A percentile compares a stretch with the other conserved stretches of the same genome.
Evolutionary conservation across 176 grass and related monocot genomes (phyloP).

Genomic region (Carex kokanica): DNA sequence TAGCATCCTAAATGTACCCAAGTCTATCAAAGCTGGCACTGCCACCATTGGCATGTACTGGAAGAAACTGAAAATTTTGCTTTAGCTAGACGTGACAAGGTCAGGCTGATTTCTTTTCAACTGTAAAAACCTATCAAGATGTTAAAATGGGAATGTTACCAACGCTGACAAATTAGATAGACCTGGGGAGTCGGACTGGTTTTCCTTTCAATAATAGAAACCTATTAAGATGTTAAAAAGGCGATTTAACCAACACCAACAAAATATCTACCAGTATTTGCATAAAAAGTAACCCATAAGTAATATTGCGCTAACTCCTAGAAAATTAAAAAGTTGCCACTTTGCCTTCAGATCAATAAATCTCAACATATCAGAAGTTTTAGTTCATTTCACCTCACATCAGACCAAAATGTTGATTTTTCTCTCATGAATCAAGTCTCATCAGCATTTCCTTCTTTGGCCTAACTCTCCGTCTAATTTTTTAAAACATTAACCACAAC

Average conservation of each 20-base stretch:
- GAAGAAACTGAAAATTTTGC: neutral
- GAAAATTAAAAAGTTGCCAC: neutral
- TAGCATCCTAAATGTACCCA: neutral
- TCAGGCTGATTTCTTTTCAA: neutral
- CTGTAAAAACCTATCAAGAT: neutral
- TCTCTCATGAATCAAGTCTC: neutral
- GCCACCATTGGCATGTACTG: neutral
- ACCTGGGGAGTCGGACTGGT: too few species aligned
- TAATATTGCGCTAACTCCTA: neutral
- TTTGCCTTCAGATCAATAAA: neutral
- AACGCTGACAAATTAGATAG: neutral
- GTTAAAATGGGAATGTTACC: neutral
- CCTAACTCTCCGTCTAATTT: neutral
- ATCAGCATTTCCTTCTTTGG: neutral
- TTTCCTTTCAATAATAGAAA: too few species aligned
- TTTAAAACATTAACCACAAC: neutral
- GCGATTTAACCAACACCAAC: too few species aligned
- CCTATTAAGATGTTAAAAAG: too few species aligned
- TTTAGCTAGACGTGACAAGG: neutral
- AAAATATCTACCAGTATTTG: neutral
- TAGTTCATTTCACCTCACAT: neutral
- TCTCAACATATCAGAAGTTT: neutral
- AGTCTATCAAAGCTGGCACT: neutral
- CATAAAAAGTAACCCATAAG: neutral
- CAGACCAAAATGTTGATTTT: neutral